phyloP scores from a whole-genome alignment of 306 rosid genomes.

The Cucurbita argyrosperma region DNA sequence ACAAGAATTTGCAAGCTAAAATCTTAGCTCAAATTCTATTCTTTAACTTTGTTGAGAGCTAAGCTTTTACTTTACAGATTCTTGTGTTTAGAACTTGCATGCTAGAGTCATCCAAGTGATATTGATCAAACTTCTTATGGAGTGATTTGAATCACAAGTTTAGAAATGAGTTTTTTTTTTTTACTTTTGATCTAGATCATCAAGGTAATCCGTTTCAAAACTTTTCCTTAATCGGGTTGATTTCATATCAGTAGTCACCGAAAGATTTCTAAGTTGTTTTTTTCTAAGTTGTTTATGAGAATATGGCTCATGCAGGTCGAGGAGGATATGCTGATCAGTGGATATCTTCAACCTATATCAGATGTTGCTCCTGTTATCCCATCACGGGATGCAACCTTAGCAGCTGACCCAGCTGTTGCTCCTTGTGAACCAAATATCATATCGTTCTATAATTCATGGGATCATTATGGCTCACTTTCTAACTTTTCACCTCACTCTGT shows the following conservation, averaged over 20 bases:
- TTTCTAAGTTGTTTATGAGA: constrained; percentile 7
- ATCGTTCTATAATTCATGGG: constrained; percentile 87
- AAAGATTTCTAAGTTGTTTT: neutral
- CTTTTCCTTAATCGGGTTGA: too few relatives aligned
- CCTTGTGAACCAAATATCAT: constrained; percentile 65
- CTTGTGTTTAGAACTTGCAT: too few relatives aligned
- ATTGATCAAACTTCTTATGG: too few relatives aligned
- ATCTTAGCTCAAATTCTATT: too few relatives aligned
- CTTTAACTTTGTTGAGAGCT: too few relatives aligned
- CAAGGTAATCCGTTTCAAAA: too few relatives aligned
- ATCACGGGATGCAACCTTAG: constrained; percentile 59
- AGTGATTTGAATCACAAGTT: too few relatives aligned
- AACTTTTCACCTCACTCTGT: constrained; percentile 88
- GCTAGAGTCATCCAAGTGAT: too few relatives aligned
- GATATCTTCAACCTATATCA: constrained; percentile 76
- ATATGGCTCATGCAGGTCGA: constrained; percentile 46
- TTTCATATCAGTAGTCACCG: neutral
- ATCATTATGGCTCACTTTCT: constrained; percentile 73
- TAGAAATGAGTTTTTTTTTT: too few relatives aligned
- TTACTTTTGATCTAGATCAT: too few relatives aligned
- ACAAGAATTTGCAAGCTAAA: too few relatives aligned
- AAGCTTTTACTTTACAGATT: too few relatives aligned
- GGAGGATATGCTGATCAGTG: constrained; percentile 82
- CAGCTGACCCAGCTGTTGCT: constrained; percentile 63
- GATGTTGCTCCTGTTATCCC: constrained; percentile 67